Base-by-base conservation (phyloP, 441 rosid species). In the Daphne laureola region DNA sequence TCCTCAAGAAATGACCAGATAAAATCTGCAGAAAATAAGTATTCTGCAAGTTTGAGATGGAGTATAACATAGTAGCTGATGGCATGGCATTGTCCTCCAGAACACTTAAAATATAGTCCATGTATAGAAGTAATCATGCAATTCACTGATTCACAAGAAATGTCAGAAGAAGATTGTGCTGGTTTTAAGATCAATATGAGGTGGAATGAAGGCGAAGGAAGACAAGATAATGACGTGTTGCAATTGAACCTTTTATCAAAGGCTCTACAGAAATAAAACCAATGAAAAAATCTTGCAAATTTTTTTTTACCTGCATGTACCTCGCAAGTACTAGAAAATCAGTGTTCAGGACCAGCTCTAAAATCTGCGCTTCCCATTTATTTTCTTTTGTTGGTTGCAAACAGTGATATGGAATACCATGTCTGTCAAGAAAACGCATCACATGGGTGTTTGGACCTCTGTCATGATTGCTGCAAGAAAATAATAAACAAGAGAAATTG, bases 321-420 rank as follows among this genome's bases (percentile, higher is more conserved):
- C 97, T 84, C 47, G 97, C 98, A 42, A 89, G 96, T 44, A 92
- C 92, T 58, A 92, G 51, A 66, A 92, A 92, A 70, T 92, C 92
- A 7, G 96, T 89, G 67, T 76, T 72, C 72, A 72, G 78, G 27
- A 89, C 90, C 80, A 92, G 70, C 44, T 77, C 88, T 76, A 89
- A 64, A 55, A 86, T 83, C 74, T 89, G 89, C 49, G 55, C 79
- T 62, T 89, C 98, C 67, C 85, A 76, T 62, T 83, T 68, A 54
- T 77, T 73, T 50, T 77, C 94, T 16, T 73, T 49, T 26, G 72
- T 74, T 49, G 83, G 78, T 13, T 25, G 51, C 74, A 89, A 62
- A 75, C 53, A 74, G 78, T 89, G 92, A 73, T 81, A 92, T 14
- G 96, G 88, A 74, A 89, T 86, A 27, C 82, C 80, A 51, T 83